phyloP scores from a whole-genome alignment of 139 green algal genomes.

The Prasinococcaceae sp. region DNA sequence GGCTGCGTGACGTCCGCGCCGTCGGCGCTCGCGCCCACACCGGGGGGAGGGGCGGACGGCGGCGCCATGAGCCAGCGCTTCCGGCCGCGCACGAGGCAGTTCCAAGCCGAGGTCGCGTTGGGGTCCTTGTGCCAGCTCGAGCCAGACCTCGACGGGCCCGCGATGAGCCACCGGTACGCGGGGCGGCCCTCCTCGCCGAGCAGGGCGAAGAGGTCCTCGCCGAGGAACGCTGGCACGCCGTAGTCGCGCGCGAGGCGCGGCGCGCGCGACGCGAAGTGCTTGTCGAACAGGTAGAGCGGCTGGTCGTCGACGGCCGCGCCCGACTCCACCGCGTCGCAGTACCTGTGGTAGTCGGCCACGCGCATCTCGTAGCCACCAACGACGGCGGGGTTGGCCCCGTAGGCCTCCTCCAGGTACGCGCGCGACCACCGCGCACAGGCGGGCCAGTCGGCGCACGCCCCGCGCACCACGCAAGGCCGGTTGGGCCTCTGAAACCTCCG shows the following conservation, averaged over 20 bases:
- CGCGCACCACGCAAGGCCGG: constrained; percentile 56
- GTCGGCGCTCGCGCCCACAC: constrained; percentile 69
- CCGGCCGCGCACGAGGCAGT: constrained; percentile 62
- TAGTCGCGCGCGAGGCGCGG: constrained; percentile 61
- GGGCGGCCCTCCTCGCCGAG: constrained; percentile 44
- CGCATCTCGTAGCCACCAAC: constrained; percentile 32
- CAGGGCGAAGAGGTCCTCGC: constrained; percentile 78
- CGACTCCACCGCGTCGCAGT: constrained; percentile 27
- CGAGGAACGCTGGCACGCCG: constrained; percentile 42
- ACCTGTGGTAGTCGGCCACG: constrained; percentile 54
- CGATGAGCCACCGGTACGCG: constrained; percentile 87
- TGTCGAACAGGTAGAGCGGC: background rate
- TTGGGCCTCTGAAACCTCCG: constrained; percentile 56
- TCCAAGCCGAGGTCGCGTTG: constrained; percentile 87
- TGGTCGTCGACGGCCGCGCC: too few relatives aligned
- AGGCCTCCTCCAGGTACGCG: constrained; percentile 4
- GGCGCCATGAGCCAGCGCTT: constrained; percentile 94
- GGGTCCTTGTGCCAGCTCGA: constrained; percentile 52
- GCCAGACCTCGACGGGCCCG: constrained; percentile 35
- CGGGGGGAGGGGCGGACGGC: constrained; percentile 49
- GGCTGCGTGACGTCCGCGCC: constrained; percentile 73
- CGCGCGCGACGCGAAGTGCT: too few relatives aligned
- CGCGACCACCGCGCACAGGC: constrained; percentile 15
- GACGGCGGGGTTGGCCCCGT: constrained; percentile 1
- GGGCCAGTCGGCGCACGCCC: constrained; percentile 29